A percentile compares a stretch with the other conserved stretches of the same genome.
These are phyloP conservation scores for Penstemon eatonii DNA, from an alignment of 257 asterid genomes.

Conservation along the genomic window DNA sequence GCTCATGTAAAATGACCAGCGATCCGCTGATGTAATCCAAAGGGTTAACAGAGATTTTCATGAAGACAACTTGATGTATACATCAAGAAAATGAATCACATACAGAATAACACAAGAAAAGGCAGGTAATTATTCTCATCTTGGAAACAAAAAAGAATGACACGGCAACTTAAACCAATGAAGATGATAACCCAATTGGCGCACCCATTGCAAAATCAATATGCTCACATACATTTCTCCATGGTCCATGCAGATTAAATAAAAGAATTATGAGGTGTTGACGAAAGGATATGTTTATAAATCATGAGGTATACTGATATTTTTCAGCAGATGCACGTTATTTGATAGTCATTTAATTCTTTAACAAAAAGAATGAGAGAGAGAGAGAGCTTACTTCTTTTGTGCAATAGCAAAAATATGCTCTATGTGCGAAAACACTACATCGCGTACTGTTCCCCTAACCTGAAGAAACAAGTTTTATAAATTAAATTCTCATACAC, in stretches of 20 bases:
- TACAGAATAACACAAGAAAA: not conserved
- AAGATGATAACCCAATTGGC: not conserved
- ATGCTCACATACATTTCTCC: not conserved
- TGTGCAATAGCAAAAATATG: conserved; percentile 90
- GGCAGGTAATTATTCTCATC: not conserved
- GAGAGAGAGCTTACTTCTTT: conserved; percentile 68
- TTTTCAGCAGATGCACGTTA: too few species aligned
- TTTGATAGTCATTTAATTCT: not conserved
- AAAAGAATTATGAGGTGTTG: not conserved
- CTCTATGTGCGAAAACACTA: conserved; percentile 84
- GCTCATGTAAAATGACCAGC: too few species aligned
- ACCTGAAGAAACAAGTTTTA: conserved; percentile 47
- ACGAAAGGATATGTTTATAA: not conserved
- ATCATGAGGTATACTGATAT: not conserved
- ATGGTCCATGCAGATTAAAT: not conserved
- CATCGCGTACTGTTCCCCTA: conserved; percentile 87
- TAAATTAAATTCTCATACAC: conserved; percentile 19
- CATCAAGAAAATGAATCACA: not conserved
- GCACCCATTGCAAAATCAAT: not conserved
- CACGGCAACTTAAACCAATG: conserved; percentile 3
- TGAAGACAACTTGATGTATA: not conserved
- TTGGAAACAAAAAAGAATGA: not conserved
- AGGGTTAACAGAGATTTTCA: not conserved
- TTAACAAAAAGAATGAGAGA: conserved; percentile 10
- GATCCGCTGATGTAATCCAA: too few species aligned